phyloP scores from a whole-genome alignment of 1,284 basidiomycete species.

The Cystobasidiaceae sp. region DNA sequence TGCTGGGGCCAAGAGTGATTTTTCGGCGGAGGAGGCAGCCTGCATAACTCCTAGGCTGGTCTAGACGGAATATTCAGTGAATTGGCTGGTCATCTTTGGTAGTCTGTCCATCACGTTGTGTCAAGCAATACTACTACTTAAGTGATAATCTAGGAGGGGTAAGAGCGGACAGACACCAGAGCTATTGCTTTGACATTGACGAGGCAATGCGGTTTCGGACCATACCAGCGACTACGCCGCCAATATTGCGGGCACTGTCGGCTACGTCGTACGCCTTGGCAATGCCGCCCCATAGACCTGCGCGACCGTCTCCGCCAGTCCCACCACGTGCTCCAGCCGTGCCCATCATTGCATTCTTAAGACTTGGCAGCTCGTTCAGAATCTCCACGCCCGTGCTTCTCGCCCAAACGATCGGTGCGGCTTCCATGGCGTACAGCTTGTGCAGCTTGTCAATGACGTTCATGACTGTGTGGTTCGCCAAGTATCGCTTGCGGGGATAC shows the following conservation, averaged over 20 bases:
- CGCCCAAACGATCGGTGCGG: slow-evolving; percentile 70
- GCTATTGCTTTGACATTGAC: slow-evolving; percentile 1
- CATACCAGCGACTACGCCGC: neutral
- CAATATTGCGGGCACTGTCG: slow-evolving; percentile 9
- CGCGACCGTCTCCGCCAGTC: neutral
- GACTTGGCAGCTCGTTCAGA: slow-evolving; percentile 73
- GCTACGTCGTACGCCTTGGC: slow-evolving; percentile 20
- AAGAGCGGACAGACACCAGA: too few relatives aligned
- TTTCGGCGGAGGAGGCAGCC: too few relatives aligned
- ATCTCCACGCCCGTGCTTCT: slow-evolving; percentile 83
- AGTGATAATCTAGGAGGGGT: too few relatives aligned
- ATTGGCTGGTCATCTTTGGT: too few relatives aligned
- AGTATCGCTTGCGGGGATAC: slow-evolving; percentile 74
- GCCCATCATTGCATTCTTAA: slow-evolving; percentile 79
- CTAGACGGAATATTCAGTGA: too few relatives aligned
- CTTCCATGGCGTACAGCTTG: slow-evolving; percentile 67
- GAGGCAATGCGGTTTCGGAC: slow-evolving; percentile 14
- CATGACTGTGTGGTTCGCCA: slow-evolving; percentile 78
- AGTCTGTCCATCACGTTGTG: too few relatives aligned
- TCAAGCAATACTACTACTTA: too few relatives aligned
- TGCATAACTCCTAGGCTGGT: too few relatives aligned
- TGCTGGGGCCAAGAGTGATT: too few relatives aligned
- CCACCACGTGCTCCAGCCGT: slow-evolving; percentile 57
- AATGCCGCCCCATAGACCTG: slow-evolving; percentile 7
- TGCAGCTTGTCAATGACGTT: slow-evolving; percentile 80